Evolutionary conservation across 768 basidiomycete genomes (phyloP).

Genomic region (Amyloporia xantha): DNA sequence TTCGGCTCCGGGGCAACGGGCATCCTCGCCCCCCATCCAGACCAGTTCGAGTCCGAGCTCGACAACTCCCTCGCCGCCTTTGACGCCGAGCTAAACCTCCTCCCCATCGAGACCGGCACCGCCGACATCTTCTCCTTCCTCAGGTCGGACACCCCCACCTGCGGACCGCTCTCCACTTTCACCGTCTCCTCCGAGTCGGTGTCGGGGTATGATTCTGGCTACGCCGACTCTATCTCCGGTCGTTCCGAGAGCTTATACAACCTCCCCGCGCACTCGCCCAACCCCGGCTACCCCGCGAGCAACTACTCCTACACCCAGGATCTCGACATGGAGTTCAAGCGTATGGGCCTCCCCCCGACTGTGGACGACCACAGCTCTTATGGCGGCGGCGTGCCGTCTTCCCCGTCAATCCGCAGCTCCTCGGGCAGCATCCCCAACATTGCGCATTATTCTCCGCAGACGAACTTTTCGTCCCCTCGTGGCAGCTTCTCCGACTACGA

Average conservation of each 20-base stretch:
- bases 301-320: conserved; percentile 23
- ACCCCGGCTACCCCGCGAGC: conserved; percentile 43
- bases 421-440: conserved; percentile 36
- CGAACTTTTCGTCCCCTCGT: conserved; percentile 26
- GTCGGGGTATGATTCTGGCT: conserved; percentile 47
- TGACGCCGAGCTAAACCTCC: conserved; percentile 49
- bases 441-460: conserved; percentile 19
- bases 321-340: conserved; percentile 65
- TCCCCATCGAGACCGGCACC: conserved; percentile 49
- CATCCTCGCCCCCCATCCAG: conserved; percentile 71
- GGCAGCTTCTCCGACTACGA: conserved; percentile 66
- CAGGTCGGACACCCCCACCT: conserved; percentile 54
- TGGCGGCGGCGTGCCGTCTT: conserved; percentile 31
- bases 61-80: conserved; percentile 63
- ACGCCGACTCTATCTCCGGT: conserved; percentile 42
- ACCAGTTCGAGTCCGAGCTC: conserved; percentile 79
- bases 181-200: conserved; percentile 71
- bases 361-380: conserved; percentile 56
- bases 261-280: conserved; percentile 44
- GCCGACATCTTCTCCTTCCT: conserved; percentile 54
- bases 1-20: conserved; percentile 65
- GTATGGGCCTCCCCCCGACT: conserved; percentile 25
- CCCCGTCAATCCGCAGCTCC: conserved; percentile 47
- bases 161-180: conserved; percentile 71
- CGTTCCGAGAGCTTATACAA: conserved; percentile 68